These are phyloP conservation scores for Furcasterigmium furcatum DNA, from an alignment of 2,329 filamentous ascomycete genomes.

Conservation along the genomic window DNA sequence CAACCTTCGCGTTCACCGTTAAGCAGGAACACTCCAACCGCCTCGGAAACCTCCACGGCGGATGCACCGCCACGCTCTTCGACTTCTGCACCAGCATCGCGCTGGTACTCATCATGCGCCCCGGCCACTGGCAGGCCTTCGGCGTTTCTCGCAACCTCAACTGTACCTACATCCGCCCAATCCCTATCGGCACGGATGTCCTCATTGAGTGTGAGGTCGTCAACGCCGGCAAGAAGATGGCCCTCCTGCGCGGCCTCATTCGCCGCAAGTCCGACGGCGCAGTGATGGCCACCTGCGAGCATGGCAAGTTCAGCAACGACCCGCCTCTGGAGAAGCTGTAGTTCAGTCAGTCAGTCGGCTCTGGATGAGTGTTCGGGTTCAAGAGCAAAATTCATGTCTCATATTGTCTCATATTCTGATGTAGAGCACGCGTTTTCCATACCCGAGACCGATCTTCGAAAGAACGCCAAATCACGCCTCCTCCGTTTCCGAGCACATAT, in stretches of 20 bases:
- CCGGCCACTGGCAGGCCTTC: constrained; percentile 58
- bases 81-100: constrained; percentile 62
- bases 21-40: constrained; percentile 50
- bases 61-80: constrained; percentile 63
- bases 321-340: constrained; percentile 25
- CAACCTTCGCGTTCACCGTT: constrained; percentile 46
- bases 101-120: constrained; percentile 51
- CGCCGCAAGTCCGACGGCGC: constrained; percentile 47
- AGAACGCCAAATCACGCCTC: too few relatives aligned
- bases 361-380: too few relatives aligned
- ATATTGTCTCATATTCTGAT: too few relatives aligned
- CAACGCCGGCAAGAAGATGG: constrained; percentile 52
- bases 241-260: constrained; percentile 52
- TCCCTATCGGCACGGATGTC: constrained; percentile 46
- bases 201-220: constrained; percentile 55
- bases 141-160: constrained; percentile 65
- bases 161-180: constrained; percentile 65
- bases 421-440: too few relatives aligned
- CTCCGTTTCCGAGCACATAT: too few relatives aligned
- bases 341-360: too few relatives aligned
- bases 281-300: constrained; percentile 57
- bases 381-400: too few relatives aligned
- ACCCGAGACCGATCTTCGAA: too few relatives aligned
- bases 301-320: constrained; percentile 63
- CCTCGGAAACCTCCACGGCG: constrained; percentile 55